Base-by-base conservation (phyloP, 2,329 filamentous ascomycete species). In the Pseudogymnoascus sp. region DNA sequence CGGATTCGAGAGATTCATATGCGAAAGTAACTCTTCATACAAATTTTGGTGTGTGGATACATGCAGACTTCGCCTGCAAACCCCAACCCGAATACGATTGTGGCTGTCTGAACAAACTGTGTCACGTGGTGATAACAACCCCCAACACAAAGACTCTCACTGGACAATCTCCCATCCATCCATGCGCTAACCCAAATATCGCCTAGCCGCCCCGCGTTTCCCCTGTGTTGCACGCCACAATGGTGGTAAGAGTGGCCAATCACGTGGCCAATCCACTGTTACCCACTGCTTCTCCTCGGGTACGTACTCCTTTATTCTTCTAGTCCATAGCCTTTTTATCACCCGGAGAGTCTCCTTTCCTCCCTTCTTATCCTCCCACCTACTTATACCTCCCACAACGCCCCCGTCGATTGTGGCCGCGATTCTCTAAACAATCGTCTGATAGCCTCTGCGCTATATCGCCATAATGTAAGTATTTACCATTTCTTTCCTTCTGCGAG, bases 301-400 rank as follows among this genome's bases (percentile, higher is more conserved):
- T 52, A 52, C 27, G 45, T 52, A 52, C 45, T 52, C 45, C 45
- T 31, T 52, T 52, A 52, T 52, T 31, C 45, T 52, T 52, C 45
- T 52, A 52, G 45, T 18, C 45, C 4, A 31, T 31, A 31, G 31
- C 45, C 45, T 52, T 52, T 52, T 52, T 52, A 52, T 52, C 45
- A 52, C 45, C 5, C 13, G 27, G 31, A 52, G 45, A 9, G 45
- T 52, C 45, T 31, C 45, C 45, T 52, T 52, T 52, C 45, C 45
- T 52, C 45, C 45, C n/a, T n/a, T n/a, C n/a, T 52, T 42, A 42
- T 42, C 39, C 45, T 35, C 33, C 33, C 27, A 18, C 27, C 45
- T 52, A 52, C 27, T 52, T 52, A 52, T 52, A 52, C 45, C 8
- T 31, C 45, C n/a, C n/a, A 52, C 45, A 31, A 52, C 45, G 40